These are phyloP conservation scores for Solanum chiquidenum DNA, from an alignment of 257 asterid genomes.

Conservation along the genomic window DNA sequence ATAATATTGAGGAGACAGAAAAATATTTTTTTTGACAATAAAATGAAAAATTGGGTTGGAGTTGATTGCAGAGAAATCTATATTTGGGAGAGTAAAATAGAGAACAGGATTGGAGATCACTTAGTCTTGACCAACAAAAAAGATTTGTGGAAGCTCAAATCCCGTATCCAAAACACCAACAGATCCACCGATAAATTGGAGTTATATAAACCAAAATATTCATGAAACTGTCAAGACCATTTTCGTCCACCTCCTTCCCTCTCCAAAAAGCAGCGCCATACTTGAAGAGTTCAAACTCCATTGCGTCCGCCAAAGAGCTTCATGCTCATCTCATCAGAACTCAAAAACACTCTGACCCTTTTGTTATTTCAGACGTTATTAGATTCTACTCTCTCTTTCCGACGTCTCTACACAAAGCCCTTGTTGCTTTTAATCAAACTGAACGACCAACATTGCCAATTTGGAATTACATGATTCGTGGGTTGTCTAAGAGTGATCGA, in stretches of 20 bases:
- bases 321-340: constrained; percentile 23
- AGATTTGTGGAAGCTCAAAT: too few relatives aligned
- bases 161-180: background rate
- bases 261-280: background rate
- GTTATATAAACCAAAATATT: background rate
- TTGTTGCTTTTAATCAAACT: constrained; percentile 13
- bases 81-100: too few relatives aligned
- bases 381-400: constrained; percentile 12
- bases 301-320: constrained; percentile 12
- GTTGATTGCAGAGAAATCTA: too few relatives aligned
- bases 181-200: background rate
- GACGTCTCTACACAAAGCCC: constrained; percentile 14
- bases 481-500: constrained; percentile 2
- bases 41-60: too few relatives aligned
- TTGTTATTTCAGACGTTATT: constrained; percentile 10
- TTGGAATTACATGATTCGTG: constrained; percentile 23
- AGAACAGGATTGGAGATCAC: too few relatives aligned
- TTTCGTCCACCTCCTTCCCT: constrained; percentile 5
- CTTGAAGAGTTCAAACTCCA: background rate
- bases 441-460: constrained; percentile 14
- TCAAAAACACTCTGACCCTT: constrained; percentile 8
- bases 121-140: too few relatives aligned
- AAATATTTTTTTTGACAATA: too few relatives aligned
- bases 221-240: constrained; percentile 8
- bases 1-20: too few relatives aligned